These are phyloP conservation scores for Paragyromitra xinjiangensis DNA, from an alignment of 495 filamentous ascomycete species.

Conservation along the genomic window DNA sequence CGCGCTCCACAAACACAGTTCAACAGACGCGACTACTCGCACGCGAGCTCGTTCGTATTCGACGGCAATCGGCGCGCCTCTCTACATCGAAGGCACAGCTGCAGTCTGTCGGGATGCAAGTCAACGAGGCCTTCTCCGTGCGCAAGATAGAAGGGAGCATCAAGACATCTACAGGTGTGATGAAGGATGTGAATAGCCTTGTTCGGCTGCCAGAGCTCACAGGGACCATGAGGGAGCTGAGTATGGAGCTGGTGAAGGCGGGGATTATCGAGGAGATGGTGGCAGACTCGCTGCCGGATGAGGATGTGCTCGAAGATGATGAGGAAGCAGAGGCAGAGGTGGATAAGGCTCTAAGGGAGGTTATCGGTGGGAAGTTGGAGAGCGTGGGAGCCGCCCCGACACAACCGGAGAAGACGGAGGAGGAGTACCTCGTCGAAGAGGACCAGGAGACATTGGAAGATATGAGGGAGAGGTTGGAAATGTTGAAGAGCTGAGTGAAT, in stretches of 20 bases:
- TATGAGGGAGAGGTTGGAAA: slow-evolving; percentile 91
- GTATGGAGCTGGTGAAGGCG: slow-evolving; percentile 85
- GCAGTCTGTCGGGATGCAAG: slow-evolving; percentile 95
- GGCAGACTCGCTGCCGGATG: slow-evolving; percentile 79
- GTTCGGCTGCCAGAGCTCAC: slow-evolving; percentile 85
- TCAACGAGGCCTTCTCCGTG: slow-evolving; percentile 93
- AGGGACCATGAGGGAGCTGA: slow-evolving; percentile 88
- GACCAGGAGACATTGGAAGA: slow-evolving; percentile 69
- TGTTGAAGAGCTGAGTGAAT: slow-evolving; percentile 76
- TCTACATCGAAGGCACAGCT: slow-evolving; percentile 89
- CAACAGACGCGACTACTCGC: slow-evolving; percentile 84
- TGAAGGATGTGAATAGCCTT: slow-evolving; percentile 94
- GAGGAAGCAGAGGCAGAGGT: slow-evolving; percentile 94
- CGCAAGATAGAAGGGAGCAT: slow-evolving; percentile 97
- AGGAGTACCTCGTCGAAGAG: slow-evolving; percentile 64
- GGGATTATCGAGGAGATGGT: slow-evolving; percentile 99
- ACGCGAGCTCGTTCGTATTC: slow-evolving; percentile 81
- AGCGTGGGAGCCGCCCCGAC: slow-evolving; percentile 69
- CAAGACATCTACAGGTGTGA: slow-evolving; percentile 83
- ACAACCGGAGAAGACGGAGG: slow-evolving; percentile 61
- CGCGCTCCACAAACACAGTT: slow-evolving; percentile 71
- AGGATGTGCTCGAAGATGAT: slow-evolving; percentile 71
- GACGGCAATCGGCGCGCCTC: slow-evolving; percentile 76
- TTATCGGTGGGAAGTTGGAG: slow-evolving; percentile 81
- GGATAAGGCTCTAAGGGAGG: slow-evolving; percentile 89